Evolutionary conservation across 1,139 yeast species (phyloP), one percentile per base, ranked within the genome.

Genomic region (Geotrichum phurueaensis): DNA sequence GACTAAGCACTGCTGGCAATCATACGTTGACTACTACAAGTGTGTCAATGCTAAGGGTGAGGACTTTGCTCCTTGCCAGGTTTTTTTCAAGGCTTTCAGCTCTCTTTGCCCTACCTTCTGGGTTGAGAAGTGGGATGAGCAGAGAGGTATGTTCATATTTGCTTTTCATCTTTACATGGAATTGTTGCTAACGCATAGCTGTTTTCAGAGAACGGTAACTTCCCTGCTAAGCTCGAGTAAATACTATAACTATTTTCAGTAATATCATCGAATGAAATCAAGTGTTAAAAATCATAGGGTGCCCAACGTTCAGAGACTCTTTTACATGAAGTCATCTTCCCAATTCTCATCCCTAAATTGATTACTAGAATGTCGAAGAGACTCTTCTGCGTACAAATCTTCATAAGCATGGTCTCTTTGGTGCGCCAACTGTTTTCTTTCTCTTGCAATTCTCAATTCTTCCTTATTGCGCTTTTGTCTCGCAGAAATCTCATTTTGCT

Each of bases 1-100:
- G 79, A 88, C 97, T 72, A 91, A 88, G 81, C 97, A 92, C 83
- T 92, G 99, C 83, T 95, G 95, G 85, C 98, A 92, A 81, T 83
- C 95, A 68, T 94, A 92, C 81, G 90, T 94, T 72, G 99, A 94
- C 79, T 94, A 92, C 86, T 94, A 89, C 87, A 92, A 91, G 79
- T 94, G 99, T 81, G 84, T 94, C 76, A 87, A 86, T 73, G 91
- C 92, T 69, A 92, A 92, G 81, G 99, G 99, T 74, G 98, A 94
- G 79, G 98, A 92, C 67, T 94, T 94, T 74, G 97, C 92, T 73
- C 98, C 98, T 73, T 94, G 99, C 79, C 84, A 91, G 79, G 91
- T 89, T 69, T 94, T 94, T 81, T 89, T 84, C 86, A 87, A 85
- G 79, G 89, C 97, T 63, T 94, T 83, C 82, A 84, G 87, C 70